A percentile compares a stretch with the other conserved stretches of the same genome.
phyloP scores from a whole-genome alignment of 768 basidiomycete genomes.

The Postia placenta region DNA sequence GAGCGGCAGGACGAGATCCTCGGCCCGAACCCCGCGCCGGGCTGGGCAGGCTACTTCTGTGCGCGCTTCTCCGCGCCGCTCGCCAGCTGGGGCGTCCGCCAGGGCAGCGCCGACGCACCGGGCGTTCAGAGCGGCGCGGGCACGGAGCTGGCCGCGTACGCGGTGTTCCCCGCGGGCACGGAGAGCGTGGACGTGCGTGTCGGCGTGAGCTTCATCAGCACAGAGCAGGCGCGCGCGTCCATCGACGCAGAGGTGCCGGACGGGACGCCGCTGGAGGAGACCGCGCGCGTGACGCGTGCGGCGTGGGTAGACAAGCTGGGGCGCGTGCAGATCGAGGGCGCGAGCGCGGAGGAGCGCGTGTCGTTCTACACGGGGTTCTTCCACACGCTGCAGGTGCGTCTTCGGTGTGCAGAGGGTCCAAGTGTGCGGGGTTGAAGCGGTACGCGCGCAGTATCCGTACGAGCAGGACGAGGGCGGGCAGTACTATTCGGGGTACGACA shows the following conservation, averaged over 20 bases:
- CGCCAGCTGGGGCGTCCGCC: conserved; percentile 40
- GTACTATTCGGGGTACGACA: conserved; percentile 79
- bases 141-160: conserved; percentile 45
- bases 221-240: conserved; percentile 46
- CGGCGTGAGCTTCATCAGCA: conserved; percentile 70
- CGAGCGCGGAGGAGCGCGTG: conserved; percentile 24
- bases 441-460: conserved; percentile 58
- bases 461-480: conserved; percentile 60
- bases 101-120: conserved; percentile 32
- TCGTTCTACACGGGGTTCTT: conserved; percentile 55
- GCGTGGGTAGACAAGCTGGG: conserved; percentile 39
- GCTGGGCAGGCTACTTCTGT: conserved; percentile 44
- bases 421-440: background rate
- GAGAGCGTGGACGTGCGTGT: conserved; percentile 47
- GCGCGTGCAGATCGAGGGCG: conserved; percentile 29
- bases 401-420: background rate
- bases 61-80: conserved; percentile 49
- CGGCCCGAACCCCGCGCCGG: conserved; percentile 37
- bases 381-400: conserved; percentile 50
- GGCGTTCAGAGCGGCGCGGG: conserved; percentile 32
- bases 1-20: conserved; percentile 72
- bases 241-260: conserved; percentile 35
- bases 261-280: conserved; percentile 31
- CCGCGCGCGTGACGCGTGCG: conserved; percentile 27
- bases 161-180: conserved; percentile 31